A percentile compares a stretch with the other conserved stretches of the same genome.
Conservation (phyloP, 176 grass and related monocot species). For the Neostapfia colusana region DNA sequence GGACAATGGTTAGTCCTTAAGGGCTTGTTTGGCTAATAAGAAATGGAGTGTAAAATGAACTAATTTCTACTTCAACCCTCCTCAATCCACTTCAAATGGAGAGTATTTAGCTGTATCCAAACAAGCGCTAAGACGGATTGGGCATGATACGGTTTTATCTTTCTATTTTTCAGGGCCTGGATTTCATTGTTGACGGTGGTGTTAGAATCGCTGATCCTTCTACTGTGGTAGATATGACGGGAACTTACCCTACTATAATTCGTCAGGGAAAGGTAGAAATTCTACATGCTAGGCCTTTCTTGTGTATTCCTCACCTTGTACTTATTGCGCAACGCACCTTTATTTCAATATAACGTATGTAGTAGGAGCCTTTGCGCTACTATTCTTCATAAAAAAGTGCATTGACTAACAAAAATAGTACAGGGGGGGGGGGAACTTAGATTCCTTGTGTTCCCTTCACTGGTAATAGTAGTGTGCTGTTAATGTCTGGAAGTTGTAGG, state of each 20-base stretch:
- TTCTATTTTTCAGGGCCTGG: conserved; percentile 65
- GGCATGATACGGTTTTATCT: conserved; percentile 17
- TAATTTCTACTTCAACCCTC: no score
- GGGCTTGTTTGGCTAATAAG: no score
- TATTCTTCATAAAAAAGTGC: background rate
- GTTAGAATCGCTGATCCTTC: conserved; percentile 84
- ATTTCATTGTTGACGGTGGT: conserved; percentile 94
- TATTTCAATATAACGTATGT: background rate
- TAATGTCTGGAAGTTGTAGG: background rate
- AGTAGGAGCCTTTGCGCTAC: background rate
- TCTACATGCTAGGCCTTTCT: background rate
- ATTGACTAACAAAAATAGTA: background rate
- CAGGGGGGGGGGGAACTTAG: background rate
- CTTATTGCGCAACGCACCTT: background rate
- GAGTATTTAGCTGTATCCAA: no score
- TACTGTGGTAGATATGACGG: conserved; percentile 93
- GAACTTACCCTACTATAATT: conserved; percentile 70
- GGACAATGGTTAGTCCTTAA: background rate
- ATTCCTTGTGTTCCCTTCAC: background rate
- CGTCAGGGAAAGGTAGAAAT: conserved; percentile 78
- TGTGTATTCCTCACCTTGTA: background rate
- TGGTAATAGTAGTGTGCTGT: background rate
- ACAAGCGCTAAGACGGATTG: conserved; percentile 5
- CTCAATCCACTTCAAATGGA: no score
- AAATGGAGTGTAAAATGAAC: no score